Percentiles rank a stretch among this genome's conserved stretches.
Evolutionary conservation across 2,329 filamentous ascomycete species (phyloP).

Genomic region (Trichothecium sympodiale): DNA sequence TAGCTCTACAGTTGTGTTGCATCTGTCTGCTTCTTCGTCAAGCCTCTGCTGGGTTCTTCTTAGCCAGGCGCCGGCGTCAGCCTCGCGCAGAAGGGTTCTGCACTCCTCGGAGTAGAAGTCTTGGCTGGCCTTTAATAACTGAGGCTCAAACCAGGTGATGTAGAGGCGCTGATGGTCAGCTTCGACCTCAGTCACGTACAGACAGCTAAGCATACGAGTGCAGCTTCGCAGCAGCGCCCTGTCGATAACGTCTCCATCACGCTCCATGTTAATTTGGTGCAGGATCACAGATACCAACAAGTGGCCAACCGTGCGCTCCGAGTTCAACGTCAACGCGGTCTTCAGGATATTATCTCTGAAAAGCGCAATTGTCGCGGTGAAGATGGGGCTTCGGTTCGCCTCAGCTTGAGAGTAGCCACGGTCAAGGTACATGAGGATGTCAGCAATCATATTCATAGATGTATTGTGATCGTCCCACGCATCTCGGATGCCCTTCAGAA

Average conservation of each 20-base stretch:
- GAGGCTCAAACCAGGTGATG: constrained; percentile 67
- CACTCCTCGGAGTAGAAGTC: constrained; percentile 70
- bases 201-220: constrained; percentile 76
- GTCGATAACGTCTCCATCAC: constrained; percentile 82
- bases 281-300: constrained; percentile 74
- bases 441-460: constrained; percentile 93
- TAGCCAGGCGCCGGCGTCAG: constrained; percentile 74
- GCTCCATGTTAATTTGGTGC: constrained; percentile 86
- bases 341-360: constrained; percentile 80
- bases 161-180: constrained; percentile 74
- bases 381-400: constrained; percentile 62
- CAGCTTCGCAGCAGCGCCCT: constrained; percentile 71
- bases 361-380: constrained; percentile 71
- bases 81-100: constrained; percentile 60
- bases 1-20: constrained; percentile 67
- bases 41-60: constrained; percentile 64
- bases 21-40: constrained; percentile 71
- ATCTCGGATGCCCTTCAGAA: constrained; percentile 63
- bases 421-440: constrained; percentile 97
- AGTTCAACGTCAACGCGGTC: constrained; percentile 36
- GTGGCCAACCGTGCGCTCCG: constrained; percentile 49
- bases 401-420: constrained; percentile 65
- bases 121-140: constrained; percentile 60
- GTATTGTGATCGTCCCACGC: constrained; percentile 85
- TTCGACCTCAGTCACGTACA: constrained; percentile 76